Percentiles rank a stretch among this genome's conserved stretches.
Evolutionary conservation across 345 rosid species (phyloP).

Genomic region (Boechera stricta): DNA sequence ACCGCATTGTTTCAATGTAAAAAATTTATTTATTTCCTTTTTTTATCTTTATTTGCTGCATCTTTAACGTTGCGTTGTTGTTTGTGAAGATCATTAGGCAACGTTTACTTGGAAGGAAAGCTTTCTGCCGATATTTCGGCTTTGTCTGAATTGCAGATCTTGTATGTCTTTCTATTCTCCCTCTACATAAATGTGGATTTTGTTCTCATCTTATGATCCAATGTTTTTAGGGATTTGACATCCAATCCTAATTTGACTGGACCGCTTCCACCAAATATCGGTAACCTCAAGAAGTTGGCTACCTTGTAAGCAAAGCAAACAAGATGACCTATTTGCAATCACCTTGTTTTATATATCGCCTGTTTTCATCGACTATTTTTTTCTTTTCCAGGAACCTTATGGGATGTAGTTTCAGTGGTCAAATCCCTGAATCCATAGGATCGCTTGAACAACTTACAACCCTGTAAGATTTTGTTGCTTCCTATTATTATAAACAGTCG

Average conservation of each 20-base stretch:
- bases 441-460: neutral
- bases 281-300: constrained; percentile 56
- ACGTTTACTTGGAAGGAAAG: constrained; percentile 53
- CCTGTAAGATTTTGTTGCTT: neutral
- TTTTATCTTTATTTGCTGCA: neutral
- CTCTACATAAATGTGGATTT: neutral
- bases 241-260: constrained; percentile 62
- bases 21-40: neutral
- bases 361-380: neutral
- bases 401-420: constrained; percentile 12
- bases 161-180: constrained; percentile 49
- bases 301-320: constrained; percentile 56
- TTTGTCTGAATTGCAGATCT: constrained; percentile 55
- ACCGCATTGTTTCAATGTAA: neutral
- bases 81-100: constrained; percentile 57
- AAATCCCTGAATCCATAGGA: constrained; percentile 11
- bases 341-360: neutral
- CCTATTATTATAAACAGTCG: neutral
- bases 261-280: constrained; percentile 60
- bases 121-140: constrained; percentile 55
- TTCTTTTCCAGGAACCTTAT: constrained; percentile 2
- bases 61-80: neutral
- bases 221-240: constrained; percentile 66
- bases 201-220: constrained; percentile 26
- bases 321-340: neutral